phyloP scores from a whole-genome alignment of 2,329 filamentous ascomycete genomes.

The Beauveria asiatica region DNA sequence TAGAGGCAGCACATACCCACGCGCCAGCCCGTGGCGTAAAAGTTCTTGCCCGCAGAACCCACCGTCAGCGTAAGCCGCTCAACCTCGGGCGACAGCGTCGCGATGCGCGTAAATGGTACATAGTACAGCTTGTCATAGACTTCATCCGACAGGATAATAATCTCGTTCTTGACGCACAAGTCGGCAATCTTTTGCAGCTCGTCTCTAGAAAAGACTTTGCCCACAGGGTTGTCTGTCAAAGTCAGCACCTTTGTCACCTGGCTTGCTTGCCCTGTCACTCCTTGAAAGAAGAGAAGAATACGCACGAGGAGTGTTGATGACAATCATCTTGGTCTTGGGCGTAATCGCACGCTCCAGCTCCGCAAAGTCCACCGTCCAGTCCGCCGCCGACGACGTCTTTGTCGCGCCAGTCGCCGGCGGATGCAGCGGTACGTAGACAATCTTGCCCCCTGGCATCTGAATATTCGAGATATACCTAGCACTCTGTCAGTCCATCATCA shows the following conservation, averaged over 20 bases:
- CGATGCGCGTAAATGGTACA: constrained; percentile 86
- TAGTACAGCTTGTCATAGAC: constrained; percentile 96
- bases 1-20: constrained; percentile 43
- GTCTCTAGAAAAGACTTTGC: constrained; percentile 81
- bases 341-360: constrained; percentile 77
- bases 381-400: constrained; percentile 72
- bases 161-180: constrained; percentile 83
- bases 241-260: constrained; percentile 1
- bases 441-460: constrained; percentile 91
- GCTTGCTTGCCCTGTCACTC: constrained; percentile 4
- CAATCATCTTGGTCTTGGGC: constrained; percentile 89
- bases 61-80: constrained; percentile 85
- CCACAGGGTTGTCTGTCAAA: constrained; percentile 74
- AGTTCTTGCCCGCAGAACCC: constrained; percentile 94
- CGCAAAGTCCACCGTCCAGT: constrained; percentile 82
- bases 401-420: constrained; percentile 73
- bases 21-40: constrained; percentile 95
- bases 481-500: neutral
- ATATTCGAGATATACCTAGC: constrained; percentile 87
- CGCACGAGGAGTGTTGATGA: constrained; percentile 64
- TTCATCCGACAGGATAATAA: constrained; percentile 87
- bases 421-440: constrained; percentile 91
- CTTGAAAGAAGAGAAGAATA: neutral
- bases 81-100: constrained; percentile 83
- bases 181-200: constrained; percentile 82